A percentile compares a stretch with the other conserved stretches of the same genome.
Evolutionary conservation across 176 grass and related monocot species (phyloP).

Genomic region (Metroxylon sagu): DNA sequence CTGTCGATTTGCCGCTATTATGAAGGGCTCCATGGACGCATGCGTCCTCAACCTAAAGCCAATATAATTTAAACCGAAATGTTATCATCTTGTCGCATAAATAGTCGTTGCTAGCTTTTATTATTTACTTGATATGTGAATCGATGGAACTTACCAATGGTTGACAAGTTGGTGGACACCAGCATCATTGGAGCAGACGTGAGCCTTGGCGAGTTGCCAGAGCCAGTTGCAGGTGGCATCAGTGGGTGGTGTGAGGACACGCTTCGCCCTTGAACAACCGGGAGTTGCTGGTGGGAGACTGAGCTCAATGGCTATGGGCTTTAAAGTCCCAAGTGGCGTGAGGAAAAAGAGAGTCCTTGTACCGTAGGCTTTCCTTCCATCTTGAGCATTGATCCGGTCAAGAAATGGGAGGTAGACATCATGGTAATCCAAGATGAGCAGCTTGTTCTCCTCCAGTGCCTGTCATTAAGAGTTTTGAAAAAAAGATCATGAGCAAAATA

Average conservation of each 20-base stretch:
- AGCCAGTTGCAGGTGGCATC: constrained; percentile 88
- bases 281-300: constrained; percentile 52
- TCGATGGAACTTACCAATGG: constrained; percentile 46
- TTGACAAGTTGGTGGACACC: constrained; percentile 92
- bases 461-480: not conserved
- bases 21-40: constrained; percentile 83
- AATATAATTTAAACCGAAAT: not conserved
- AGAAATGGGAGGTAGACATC: constrained; percentile 83
- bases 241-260: constrained; percentile 69
- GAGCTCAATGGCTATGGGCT: constrained; percentile 87
- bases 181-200: constrained; percentile 94
- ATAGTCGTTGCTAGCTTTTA: no score
- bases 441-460: constrained; percentile 45
- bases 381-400: constrained; percentile 70
- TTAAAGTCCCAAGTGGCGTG: constrained; percentile 55
- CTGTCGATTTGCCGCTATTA: constrained; percentile 80
- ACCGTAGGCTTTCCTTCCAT: constrained; percentile 85
- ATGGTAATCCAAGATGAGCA: constrained; percentile 86
- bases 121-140: no score
- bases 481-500: no score
- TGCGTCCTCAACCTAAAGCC: constrained; percentile 68
- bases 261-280: constrained; percentile 58
- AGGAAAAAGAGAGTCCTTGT: constrained; percentile 89
- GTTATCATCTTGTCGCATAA: no score
- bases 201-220: constrained; percentile 94